Conservation (phyloP, 176 grass and related monocot genomes). For the Chloris gayana region DNA sequence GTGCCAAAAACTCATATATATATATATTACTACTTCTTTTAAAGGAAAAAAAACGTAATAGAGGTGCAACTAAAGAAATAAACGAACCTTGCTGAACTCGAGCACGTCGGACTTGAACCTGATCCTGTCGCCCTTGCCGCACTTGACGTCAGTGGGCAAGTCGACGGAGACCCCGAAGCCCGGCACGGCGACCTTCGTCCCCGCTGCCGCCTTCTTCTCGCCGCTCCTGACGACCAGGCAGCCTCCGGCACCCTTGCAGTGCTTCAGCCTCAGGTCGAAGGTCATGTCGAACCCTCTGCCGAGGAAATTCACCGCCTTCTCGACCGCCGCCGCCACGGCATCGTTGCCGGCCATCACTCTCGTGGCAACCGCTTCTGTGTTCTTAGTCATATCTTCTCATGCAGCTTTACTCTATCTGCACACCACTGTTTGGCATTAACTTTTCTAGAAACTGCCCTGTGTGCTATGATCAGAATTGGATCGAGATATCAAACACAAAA, state of each 20-base stretch:
- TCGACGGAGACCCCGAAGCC: slow-evolving; percentile 53
- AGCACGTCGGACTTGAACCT: slow-evolving; percentile 74
- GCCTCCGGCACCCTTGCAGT: slow-evolving; percentile 62
- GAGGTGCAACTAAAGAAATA: not conserved
- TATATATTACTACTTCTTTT: not conserved
- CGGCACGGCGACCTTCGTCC: slow-evolving; percentile 48
- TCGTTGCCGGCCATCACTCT: slow-evolving; percentile 32
- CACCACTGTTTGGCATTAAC: not conserved
- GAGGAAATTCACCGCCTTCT: slow-evolving; percentile 60
- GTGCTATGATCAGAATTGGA: not conserved
- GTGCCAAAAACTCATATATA: not conserved
- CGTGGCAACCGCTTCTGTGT: not conserved
- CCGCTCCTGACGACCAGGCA: slow-evolving; percentile 50
- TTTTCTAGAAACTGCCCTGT: not conserved
- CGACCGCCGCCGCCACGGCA: slow-evolving; percentile 24
- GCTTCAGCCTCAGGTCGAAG: slow-evolving; percentile 67
- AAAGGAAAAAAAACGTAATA: too few relatives aligned
- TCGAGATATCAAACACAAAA: too few relatives aligned
- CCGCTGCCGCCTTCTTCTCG: slow-evolving; percentile 42
- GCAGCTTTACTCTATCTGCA: not conserved
- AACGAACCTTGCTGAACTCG: slow-evolving; percentile 75
- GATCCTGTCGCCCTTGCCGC: slow-evolving; percentile 73
- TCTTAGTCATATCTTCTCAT: slow-evolving; percentile 22
- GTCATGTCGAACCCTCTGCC: slow-evolving; percentile 82
- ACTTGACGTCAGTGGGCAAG: slow-evolving; percentile 69